Evolutionary conservation across 2,329 filamentous ascomycete species (phyloP), one percentile per base, ranked within the genome.

Genomic region (Xylaria arbuscula): DNA sequence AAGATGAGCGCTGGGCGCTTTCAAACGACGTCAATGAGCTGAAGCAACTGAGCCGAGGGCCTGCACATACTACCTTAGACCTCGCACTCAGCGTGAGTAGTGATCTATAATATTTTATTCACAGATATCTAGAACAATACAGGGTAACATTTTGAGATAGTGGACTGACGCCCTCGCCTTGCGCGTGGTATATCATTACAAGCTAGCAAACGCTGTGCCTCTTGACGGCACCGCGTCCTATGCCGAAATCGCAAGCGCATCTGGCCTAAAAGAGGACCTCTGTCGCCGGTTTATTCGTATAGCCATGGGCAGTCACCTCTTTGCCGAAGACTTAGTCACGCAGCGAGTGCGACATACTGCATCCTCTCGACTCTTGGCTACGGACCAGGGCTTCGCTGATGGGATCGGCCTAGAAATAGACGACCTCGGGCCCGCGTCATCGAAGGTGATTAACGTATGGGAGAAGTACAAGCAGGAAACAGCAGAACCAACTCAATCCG

Each of bases 101-200:
- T 57, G 40, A 34, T 36, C 19, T 62, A 47, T 58, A 22, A 34
- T 64, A 62, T 62, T 51, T 47, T 51, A 19, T 7, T 28, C 28
- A 36, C 40, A 50, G 32, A 62, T 36, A 53, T 53, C 9, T 7
- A 55, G 55, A 45, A 64, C 32, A 57, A 61, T 36, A n/a, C 32
- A 40, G 40, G 4, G 15, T 64, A 57, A 60, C 59, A 57, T 19
- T 55, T 36, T 60, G 60, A 61, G 28, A 24, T 22, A 70, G 67
- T 70, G 64, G 60, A 64, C 64, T 1, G 67, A 67, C 17, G 55
- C 51, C 7, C 60, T 64, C 36, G 61, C 22, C 24, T n/a, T 70
- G 36, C 67, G 64, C 51, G 64, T 70, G 40, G 60, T 67, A 19
- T 70, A 70, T 57, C 67, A 38, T 58, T 67, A 70, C 36, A 70